Evolutionary conservation across 2,329 filamentous ascomycete species (phyloP).

Genomic region (Claviceps digitariae): DNA sequence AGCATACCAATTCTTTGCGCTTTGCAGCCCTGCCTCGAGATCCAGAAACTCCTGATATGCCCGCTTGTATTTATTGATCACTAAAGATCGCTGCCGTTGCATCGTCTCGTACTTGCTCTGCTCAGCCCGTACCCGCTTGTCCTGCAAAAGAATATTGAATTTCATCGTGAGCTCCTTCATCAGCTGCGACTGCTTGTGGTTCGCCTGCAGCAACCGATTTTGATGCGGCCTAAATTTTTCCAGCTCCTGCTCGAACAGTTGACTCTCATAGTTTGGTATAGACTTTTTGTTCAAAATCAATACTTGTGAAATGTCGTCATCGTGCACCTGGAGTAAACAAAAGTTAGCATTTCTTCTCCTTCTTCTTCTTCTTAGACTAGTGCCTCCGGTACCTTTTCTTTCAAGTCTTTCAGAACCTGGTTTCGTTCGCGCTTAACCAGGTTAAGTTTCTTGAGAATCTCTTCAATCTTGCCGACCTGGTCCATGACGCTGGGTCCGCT

Average conservation of each 20-base stretch:
- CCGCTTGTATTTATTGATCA: constrained; percentile 78
- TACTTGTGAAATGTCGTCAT: constrained; percentile 94
- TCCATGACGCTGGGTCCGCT: constrained; percentile 68
- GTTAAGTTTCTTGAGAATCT: constrained; percentile 80
- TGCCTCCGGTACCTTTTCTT: constrained; percentile 81
- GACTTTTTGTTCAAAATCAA: constrained; percentile 97
- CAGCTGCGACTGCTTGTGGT: constrained; percentile 84
- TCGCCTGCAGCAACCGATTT: constrained; percentile 78
- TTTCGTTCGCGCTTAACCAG: constrained; percentile 82
- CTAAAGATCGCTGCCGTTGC: constrained; percentile 66
- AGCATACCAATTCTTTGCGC: constrained; percentile 84
- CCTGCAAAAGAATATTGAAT: constrained; percentile 80
- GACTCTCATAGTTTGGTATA: constrained; percentile 79
- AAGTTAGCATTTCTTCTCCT: not conserved
- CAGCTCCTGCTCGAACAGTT: constrained; percentile 90
- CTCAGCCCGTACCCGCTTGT: constrained; percentile 84
- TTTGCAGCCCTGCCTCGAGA: constrained; percentile 68
- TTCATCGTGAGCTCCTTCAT: constrained; percentile 88
- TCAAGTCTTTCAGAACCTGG: constrained; percentile 90
- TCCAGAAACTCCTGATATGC: constrained; percentile 89
- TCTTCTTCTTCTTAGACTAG: not conserved
- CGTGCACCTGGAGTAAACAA: constrained; percentile 53
- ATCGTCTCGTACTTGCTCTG: constrained; percentile 91
- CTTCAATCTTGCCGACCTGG: constrained; percentile 80
- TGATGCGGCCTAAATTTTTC: constrained; percentile 95